Percentiles rank a stretch among this genome's conserved stretches.
These are phyloP conservation scores for Fusarium pseudonygamai DNA, from an alignment of 2,329 filamentous ascomycete genomes.

Conservation along the genomic window DNA sequence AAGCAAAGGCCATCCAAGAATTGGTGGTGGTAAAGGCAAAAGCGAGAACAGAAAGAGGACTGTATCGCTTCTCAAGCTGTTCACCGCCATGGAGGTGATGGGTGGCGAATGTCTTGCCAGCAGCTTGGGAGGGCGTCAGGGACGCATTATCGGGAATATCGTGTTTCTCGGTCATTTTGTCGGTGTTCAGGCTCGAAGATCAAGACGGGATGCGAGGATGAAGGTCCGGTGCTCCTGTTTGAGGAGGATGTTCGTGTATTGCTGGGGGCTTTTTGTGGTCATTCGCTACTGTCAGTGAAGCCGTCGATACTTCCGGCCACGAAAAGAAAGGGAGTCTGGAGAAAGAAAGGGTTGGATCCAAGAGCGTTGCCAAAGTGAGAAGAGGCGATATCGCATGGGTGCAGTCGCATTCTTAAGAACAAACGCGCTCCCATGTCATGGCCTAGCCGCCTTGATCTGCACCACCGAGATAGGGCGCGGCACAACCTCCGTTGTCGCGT, in stretches of 20 bases:
- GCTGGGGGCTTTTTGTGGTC: conserved; percentile 14
- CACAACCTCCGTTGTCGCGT: neutral
- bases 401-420: neutral
- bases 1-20: conserved; percentile 42
- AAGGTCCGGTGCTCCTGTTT: conserved; percentile 19
- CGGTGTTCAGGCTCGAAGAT: neutral
- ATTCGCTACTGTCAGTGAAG: conserved; percentile 2
- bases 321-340: neutral
- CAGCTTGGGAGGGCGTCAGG: conserved; percentile 25
- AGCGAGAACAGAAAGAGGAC: conserved; percentile 39
- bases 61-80: conserved; percentile 38
- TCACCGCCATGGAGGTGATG: conserved; percentile 7
- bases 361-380: neutral
- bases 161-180: conserved; percentile 19
- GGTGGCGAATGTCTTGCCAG: conserved; percentile 23
- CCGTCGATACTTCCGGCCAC: neutral
- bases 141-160: conserved; percentile 22
- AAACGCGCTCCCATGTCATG: neutral
- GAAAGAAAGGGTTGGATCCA: neutral
- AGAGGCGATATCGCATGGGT: neutral
- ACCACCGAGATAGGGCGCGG: neutral
- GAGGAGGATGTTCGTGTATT: conserved; percentile 26
- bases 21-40: conserved; percentile 43
- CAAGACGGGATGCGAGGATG: conserved; percentile 23
- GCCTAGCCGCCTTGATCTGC: neutral